phyloP scores from a whole-genome alignment of 768 basidiomycete genomes.

The Rhodotorula sphaerocarpa region DNA sequence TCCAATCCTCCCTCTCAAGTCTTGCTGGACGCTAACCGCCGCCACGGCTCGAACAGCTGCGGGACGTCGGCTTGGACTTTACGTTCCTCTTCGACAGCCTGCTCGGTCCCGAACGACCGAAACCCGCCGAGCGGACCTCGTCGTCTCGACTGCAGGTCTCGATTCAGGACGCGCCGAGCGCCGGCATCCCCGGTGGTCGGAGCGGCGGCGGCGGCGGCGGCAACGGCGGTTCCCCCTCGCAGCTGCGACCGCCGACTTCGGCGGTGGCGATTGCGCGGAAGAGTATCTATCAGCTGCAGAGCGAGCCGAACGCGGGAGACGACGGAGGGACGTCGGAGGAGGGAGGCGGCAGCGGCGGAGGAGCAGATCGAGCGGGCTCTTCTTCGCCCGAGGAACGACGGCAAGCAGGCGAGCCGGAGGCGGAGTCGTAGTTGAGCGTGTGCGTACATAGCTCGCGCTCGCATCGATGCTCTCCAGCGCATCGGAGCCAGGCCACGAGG shows the following conservation, averaged over 20 bases:
- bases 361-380: neutral
- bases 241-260: neutral
- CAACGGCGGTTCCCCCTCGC: too few relatives aligned
- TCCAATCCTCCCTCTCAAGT: neutral
- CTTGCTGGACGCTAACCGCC: neutral
- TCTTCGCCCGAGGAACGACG: neutral
- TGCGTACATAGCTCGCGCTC: too few relatives aligned
- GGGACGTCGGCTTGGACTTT: constrained; percentile 91
- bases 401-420: neutral
- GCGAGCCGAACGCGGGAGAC: neutral
- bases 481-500: too few relatives aligned
- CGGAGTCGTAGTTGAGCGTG: too few relatives aligned
- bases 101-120: constrained; percentile 15
- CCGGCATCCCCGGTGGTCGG: neutral
- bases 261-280: constrained; percentile 28
- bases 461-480: too few relatives aligned
- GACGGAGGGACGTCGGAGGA: neutral
- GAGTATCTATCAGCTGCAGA: constrained; percentile 18
- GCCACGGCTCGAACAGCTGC: constrained; percentile 56
- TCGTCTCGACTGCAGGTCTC: constrained; percentile 12
- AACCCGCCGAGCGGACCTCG: neutral
- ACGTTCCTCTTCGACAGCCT: constrained; percentile 67
- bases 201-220: neutral
- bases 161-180: constrained; percentile 5
- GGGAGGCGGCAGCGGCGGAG: neutral